These are phyloP conservation scores for Tuber aestivum DNA, from an alignment of 495 filamentous ascomycete species.

Conservation along the genomic window DNA sequence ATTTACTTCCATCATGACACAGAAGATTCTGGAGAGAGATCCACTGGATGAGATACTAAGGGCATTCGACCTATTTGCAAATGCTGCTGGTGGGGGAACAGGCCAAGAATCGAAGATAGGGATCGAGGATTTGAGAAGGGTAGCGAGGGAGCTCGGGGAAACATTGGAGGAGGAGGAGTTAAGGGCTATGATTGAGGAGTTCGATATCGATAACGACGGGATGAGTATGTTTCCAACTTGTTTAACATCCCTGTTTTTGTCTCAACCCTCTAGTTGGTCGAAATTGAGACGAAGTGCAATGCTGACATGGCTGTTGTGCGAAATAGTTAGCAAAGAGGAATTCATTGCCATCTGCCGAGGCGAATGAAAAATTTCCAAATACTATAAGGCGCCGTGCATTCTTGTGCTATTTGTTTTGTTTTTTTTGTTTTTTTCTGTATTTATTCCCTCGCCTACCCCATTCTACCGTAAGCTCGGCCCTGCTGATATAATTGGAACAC, in stretches of 20 bases:
- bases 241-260: not conserved
- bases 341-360: conserved; percentile 70
- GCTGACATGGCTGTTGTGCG: conserved; percentile 1
- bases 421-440: conserved; percentile 44
- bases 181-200: conserved; percentile 95
- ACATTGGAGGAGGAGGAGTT: conserved; percentile 88
- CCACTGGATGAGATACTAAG: conserved; percentile 85
- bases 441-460: not conserved
- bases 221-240: conserved; percentile 44
- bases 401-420: conserved; percentile 50
- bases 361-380: conserved; percentile 29
- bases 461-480: conserved; percentile 1
- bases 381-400: conserved; percentile 47
- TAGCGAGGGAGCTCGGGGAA: conserved; percentile 87
- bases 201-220: conserved; percentile 88
- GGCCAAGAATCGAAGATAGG: conserved; percentile 54
- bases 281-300: not conserved
- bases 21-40: conserved; percentile 72
- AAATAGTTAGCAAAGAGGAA: conserved; percentile 73
- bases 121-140: conserved; percentile 74
- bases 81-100: conserved; percentile 46
- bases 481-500: conserved; percentile 4
- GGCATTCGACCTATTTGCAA: conserved; percentile 86
- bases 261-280: not conserved
- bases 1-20: conserved; percentile 73